phyloP scores from a whole-genome alignment of 2,329 filamentous ascomycete genomes.

The Colletotrichum melonis region DNA sequence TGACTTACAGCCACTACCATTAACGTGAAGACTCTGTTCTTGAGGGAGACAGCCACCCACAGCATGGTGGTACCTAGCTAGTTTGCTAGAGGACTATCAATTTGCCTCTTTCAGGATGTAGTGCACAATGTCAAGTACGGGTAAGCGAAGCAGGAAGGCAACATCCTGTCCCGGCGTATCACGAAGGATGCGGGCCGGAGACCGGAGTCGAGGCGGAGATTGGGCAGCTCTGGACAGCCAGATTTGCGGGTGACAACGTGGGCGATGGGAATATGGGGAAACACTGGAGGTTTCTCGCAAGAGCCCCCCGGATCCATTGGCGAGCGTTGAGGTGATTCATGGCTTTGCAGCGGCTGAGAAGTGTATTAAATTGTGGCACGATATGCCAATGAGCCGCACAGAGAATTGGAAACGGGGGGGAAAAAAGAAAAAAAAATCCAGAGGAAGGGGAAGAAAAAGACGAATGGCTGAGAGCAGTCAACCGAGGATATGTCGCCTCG shows the following conservation, averaged over 20 bases:
- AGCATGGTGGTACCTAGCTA: neutral
- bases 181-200: neutral
- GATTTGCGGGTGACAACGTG: neutral
- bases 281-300: neutral
- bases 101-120: neutral
- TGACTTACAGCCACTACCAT: neutral
- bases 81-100: neutral
- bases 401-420: neutral
- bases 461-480: neutral
- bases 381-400: neutral
- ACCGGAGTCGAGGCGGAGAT: neutral
- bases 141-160: neutral
- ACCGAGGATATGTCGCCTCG: neutral
- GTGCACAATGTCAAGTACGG: neutral
- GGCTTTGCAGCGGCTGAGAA: neutral
- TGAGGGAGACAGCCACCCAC: neutral
- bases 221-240: neutral
- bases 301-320: neutral
- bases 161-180: neutral
- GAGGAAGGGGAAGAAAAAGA: neutral
- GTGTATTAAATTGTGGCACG: neutral
- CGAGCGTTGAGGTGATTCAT: neutral
- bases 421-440: neutral
- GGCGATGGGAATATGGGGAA: neutral
- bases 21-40: too few species aligned